phyloP scores from a whole-genome alignment of 2,329 filamentous ascomycete species.

The Periconia macrospinosa region DNA sequence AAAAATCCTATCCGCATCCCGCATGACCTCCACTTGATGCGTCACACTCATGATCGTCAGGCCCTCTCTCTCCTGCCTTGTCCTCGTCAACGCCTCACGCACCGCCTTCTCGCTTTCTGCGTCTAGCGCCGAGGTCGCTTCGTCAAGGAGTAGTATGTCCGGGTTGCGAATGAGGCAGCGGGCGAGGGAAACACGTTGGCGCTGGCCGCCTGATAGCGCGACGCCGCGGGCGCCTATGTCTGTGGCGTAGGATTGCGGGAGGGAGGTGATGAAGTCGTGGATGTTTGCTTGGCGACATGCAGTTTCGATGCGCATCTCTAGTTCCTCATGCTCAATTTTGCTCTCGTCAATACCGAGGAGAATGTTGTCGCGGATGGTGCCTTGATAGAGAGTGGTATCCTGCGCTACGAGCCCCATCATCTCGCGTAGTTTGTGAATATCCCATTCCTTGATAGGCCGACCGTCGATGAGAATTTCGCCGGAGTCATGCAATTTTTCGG shows the following conservation, averaged over 20 bases:
- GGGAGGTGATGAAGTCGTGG: constrained; percentile 42
- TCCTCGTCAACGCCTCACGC: constrained; percentile 74
- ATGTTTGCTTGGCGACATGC: constrained; percentile 65
- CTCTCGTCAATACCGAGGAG: constrained; percentile 66
- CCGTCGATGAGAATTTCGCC: constrained; percentile 83
- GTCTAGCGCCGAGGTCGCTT: constrained; percentile 44
- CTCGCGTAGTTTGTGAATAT: constrained; percentile 75
- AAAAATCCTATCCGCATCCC: too few species aligned
- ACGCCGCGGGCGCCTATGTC: constrained; percentile 82
- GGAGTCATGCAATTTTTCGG: too few species aligned
- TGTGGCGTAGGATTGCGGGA: constrained; percentile 77
- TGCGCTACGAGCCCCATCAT: constrained; percentile 91
- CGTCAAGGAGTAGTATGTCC: constrained; percentile 66
- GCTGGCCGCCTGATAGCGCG: constrained; percentile 72
- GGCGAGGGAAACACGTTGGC: constrained; percentile 93
- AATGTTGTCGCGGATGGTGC: constrained; percentile 85
- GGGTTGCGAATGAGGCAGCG: constrained; percentile 87
- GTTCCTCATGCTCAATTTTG: constrained; percentile 71
- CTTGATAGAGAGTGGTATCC: constrained; percentile 92
- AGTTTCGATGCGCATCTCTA: constrained; percentile 69
- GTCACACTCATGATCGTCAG: too few species aligned
- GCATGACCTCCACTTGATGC: too few species aligned
- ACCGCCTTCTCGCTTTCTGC: constrained; percentile 68
- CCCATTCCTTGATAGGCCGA: constrained; percentile 79
- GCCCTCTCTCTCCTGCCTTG: too few species aligned